A percentile compares a stretch with the other conserved stretches of the same genome.
These are phyloP conservation scores for Reutealis trisperma DNA, from an alignment of 345 rosid genomes.

Conservation along the genomic window DNA sequence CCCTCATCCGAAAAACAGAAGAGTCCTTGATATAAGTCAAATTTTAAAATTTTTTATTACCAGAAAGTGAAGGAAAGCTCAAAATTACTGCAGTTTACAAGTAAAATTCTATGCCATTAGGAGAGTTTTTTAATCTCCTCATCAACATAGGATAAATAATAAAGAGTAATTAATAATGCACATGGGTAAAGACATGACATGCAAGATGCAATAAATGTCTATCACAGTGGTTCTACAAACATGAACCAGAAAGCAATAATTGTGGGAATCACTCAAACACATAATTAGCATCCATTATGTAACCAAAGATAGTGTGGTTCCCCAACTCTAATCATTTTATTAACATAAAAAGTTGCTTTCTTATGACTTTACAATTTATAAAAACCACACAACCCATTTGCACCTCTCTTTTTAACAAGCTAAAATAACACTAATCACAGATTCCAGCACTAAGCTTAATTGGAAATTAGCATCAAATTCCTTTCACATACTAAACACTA, in stretches of 20 bases:
- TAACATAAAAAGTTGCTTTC: constrained; percentile 9
- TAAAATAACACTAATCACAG: constrained; percentile 2
- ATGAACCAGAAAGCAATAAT: constrained; percentile 10
- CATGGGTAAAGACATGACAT: constrained; percentile 36
- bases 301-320: constrained; percentile 15
- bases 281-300: constrained; percentile 12
- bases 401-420: constrained; percentile 13
- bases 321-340: neutral
- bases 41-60: neutral
- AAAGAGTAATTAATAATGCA: constrained; percentile 40
- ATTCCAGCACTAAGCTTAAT: neutral
- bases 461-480: neutral
- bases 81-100: constrained; percentile 5
- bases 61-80: constrained; percentile 5
- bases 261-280: constrained; percentile 17
- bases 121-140: neutral
- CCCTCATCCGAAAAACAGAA: neutral
- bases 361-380: constrained; percentile 1
- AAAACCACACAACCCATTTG: constrained; percentile 8
- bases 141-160: constrained; percentile 18
- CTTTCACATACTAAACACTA: neutral
- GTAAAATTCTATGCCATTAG: constrained; percentile 20
- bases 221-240: constrained; percentile 28
- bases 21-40: neutral
- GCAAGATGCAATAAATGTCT: constrained; percentile 30